These are phyloP conservation scores for Austroboletus eburneus DNA, from an alignment of 768 basidiomycete genomes.

Conservation along the genomic window DNA sequence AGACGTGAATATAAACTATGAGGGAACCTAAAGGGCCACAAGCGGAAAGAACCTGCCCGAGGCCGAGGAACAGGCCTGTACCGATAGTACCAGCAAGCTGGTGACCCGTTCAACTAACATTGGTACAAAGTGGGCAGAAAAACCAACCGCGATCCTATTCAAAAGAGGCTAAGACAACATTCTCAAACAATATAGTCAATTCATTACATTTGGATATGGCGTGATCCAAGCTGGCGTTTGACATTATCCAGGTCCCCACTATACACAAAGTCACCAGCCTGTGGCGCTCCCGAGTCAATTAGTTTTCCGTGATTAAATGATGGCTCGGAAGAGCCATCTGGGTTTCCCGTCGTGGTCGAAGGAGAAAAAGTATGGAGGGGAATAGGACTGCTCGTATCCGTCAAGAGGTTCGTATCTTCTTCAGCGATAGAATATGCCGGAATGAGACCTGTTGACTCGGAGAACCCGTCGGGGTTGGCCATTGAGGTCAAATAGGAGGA, in stretches of 20 bases:
- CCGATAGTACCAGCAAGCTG: constrained; percentile 29
- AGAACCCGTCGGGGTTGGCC: too few species aligned
- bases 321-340: not conserved
- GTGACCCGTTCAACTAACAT: not conserved
- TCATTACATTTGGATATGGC: constrained; percentile 20
- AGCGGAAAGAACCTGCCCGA: constrained; percentile 25
- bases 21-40: constrained; percentile 29
- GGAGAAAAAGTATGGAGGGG: not conserved
- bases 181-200: not conserved
- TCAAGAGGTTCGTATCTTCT: too few species aligned
- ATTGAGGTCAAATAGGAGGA: too few species aligned
- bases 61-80: constrained; percentile 30
- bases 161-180: not conserved
- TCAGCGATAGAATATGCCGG: too few species aligned
- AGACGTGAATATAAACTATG: constrained; percentile 26
- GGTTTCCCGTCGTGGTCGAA: not conserved
- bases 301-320: constrained; percentile 1
- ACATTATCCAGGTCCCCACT: constrained; percentile 12
- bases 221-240: constrained; percentile 16
- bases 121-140: not conserved
- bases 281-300: not conserved
- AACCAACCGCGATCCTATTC: constrained; percentile 20
- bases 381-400: not conserved
- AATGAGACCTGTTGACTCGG: too few species aligned
- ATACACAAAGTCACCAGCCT: constrained; percentile 13